Base-by-base conservation (phyloP, 75 land plant species). In the Picea glauca region DNA sequence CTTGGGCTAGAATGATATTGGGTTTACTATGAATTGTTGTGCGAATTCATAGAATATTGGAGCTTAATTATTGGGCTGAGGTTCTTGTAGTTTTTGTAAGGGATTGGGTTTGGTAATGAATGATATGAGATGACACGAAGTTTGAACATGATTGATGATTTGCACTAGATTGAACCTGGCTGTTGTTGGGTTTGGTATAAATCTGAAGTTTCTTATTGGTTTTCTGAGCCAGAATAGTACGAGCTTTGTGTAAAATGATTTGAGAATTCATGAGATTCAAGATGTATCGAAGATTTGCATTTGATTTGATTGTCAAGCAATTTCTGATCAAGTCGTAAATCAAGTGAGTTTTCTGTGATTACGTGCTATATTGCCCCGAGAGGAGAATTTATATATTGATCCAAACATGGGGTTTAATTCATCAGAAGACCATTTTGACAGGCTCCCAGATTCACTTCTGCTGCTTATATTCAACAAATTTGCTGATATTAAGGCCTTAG, bases 391-490 rank as follows among this genome's bases (percentile, higher is more conserved):
- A 1, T 68, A 70, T 43, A 43, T 70, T 70, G 74, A 70, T 70
- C 74, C 74, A 70, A 70, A 70, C 7, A 70, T 70, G 74, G 74
- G 56, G 13, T 70, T 20, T 23, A 43, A 43, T 43, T 21, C 54
- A 70, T n/a, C 74, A 20, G 21, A n/a, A 26, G 83, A 82, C 35
- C 81, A 43, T 30, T 82, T 82, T 38, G 83, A 82, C 20, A 78
- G 74, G 26, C 74, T 82, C 33, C 83, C 83, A 5, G 82, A 82
- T 33, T 82, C 83, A 38, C 56, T 82, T 33, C 6, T 82, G 58
- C 75, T 82, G n/a, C 40, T 80, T 33, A 78, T 82, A 33, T 80
- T 82, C 58, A 82, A 82, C 68, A 59, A 80, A 54, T 46, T 82
- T 40, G 54, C 58, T 12, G 83, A 82, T 38, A 67, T 82, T 50